Evolutionary conservation across 768 basidiomycete species (phyloP).

Genomic region (Boletus rex-veris): DNA sequence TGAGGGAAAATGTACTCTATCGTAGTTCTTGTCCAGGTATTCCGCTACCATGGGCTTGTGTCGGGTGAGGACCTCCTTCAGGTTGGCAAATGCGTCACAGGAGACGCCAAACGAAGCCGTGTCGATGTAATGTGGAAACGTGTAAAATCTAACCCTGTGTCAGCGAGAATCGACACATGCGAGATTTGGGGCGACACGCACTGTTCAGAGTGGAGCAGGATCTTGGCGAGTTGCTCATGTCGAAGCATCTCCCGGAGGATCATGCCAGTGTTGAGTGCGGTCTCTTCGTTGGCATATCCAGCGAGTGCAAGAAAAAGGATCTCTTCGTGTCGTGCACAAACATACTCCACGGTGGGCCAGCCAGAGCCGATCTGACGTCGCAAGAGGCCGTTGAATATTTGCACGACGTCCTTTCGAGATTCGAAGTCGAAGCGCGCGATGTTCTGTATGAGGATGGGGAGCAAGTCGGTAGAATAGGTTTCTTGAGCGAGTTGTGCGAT

Average conservation of each 20-base stretch:
- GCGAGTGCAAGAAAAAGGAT: constrained; percentile 80
- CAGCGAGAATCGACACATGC: background rate
- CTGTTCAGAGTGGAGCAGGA: constrained; percentile 91
- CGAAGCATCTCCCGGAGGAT: constrained; percentile 95
- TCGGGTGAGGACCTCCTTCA: constrained; percentile 95
- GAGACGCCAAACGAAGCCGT: constrained; percentile 97
- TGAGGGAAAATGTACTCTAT: constrained; percentile 58
- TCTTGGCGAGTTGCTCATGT: constrained; percentile 87
- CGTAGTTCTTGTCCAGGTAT: constrained; percentile 96
- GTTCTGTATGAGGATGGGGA: constrained; percentile 75
- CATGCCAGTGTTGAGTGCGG: constrained; percentile 97
- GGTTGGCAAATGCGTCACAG: constrained; percentile 94
- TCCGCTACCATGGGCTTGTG: constrained; percentile 99
- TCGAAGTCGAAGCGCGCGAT: constrained; percentile 95
- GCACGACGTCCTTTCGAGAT: constrained; percentile 80
- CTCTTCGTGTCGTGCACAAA: constrained; percentile 69
- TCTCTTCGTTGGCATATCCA: constrained; percentile 93
- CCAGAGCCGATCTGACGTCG: constrained; percentile 90
- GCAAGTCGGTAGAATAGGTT: constrained; percentile 86
- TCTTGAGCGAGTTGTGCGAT: constrained; percentile 95
- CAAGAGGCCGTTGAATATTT: constrained; percentile 85
- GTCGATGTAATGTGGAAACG: constrained; percentile 97
- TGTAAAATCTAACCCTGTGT: constrained; percentile 71
- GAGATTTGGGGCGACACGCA: constrained; percentile 39
- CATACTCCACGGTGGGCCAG: constrained; percentile 95